Evolutionary conservation across 2,329 filamentous ascomycete genomes (phyloP), one percentile per base, ranked within the genome.

Genomic region (Diplodia mutila): DNA sequence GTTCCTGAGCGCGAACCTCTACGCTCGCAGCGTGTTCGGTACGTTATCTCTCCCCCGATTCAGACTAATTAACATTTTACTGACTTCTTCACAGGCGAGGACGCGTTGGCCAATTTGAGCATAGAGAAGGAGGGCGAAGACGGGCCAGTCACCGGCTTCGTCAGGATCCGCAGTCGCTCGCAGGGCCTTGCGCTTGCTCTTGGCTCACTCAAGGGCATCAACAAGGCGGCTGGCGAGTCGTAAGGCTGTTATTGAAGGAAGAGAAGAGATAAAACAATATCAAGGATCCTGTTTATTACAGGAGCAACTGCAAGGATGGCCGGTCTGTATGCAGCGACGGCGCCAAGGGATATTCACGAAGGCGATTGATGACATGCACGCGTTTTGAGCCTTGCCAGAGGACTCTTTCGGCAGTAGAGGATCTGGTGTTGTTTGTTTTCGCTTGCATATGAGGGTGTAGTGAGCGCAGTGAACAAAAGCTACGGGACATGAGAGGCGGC

Each of bases 1-100:
- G 77, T 99, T 99, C 85, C 81, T 99, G 79, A 97, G 94, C 77
- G 95, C 95, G 23, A 99, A 99, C 76, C 82, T 99, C 48, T 99
- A 99, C 77, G 95, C 95, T 70, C 89, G 93, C 74, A 98, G 94
- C 78, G 94, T 99, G 61, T 99, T 99, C 79, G 95, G 95, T 99
- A 90, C 84, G 94, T 87, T 75, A 2, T 12, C 39, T 16, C 55
- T n/a, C 21, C 64, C 70, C 39, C 6, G n/a, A 37, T n/a, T 3
- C 4, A 23, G 34, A 3, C n/a, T 1, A 4, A 18, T 52, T 59
- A 55, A 16, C 34, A 0, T 67, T 49, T 12, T 14, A n/a, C 48
- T 48, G n/a, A 54, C 39, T 53, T 57, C 7, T 55, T 42, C 6
- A 59, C 75, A 99, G 95, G 95, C 71, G 95, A 99, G 91, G 95